Conservation (phyloP, 257 asterid species). For the Solanum etuberosum region DNA sequence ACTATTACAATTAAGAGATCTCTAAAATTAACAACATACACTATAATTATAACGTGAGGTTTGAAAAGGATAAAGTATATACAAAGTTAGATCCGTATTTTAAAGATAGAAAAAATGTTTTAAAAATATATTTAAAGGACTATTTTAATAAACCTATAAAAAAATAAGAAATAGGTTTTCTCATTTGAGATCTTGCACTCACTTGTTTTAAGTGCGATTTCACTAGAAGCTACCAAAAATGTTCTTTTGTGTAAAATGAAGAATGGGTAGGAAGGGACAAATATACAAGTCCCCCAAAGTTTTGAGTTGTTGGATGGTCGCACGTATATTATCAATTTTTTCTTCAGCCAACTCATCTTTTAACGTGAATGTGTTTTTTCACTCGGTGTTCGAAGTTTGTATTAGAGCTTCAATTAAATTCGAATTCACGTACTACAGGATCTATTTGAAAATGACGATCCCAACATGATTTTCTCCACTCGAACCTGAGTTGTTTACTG, state of each 20-base stretch:
- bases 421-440: too few species aligned
- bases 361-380: neutral
- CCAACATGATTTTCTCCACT: too few species aligned
- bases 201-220: neutral
- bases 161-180: neutral
- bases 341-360: neutral
- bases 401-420: too few species aligned
- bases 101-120: too few species aligned
- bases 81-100: too few species aligned
- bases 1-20: neutral
- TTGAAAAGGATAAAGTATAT: too few species aligned
- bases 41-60: neutral
- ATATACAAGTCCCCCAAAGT: neutral
- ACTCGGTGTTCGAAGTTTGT: accelerated
- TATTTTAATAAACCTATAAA: neutral
- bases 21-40: neutral
- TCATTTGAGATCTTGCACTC: neutral
- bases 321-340: neutral
- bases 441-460: too few species aligned
- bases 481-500: too few species aligned
- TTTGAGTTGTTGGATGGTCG: neutral
- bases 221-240: neutral
- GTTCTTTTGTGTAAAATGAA: neutral
- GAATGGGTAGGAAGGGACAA: neutral
- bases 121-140: neutral